Evolutionary conservation across 1,284 basidiomycete genomes (phyloP), one percentile per base, ranked within the genome.

Genomic region (Inonotus hispidus): DNA sequence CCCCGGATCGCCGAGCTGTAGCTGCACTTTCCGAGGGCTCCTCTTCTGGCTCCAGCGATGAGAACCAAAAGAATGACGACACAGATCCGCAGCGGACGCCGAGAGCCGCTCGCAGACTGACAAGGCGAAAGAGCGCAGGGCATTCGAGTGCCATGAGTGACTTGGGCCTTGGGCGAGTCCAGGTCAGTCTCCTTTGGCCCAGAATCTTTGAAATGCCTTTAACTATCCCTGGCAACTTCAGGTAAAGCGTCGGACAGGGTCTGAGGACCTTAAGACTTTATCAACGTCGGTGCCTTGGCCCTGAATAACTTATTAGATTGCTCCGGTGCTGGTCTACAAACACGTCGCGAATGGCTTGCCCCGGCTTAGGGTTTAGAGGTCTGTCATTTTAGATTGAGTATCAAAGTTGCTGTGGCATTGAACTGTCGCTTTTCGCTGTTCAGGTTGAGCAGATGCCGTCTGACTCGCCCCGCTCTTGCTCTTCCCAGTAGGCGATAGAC

Each of bases 191-290:
- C n/a, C 10, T 23, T 19, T 45, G 3, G n/a, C n/a, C n/a, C 39
- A 21, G 38, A 39, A 43, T 3, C 32, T 21, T 41, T 19, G 29
- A 10, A 7, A 47, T 0, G 10, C 14, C n/a, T 13, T 16, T 27
- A 8, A 8, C 29, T n/a, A 10, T 47, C 10, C 32, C 4, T 7
- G 11, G 23, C 11, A 27, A n/a, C 19, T 11, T 38, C 29, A 60
- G 53, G 39, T 60, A 10, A 55, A 54, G 39, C 58, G 58, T 16
- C 58, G 52, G n/a, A 52, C 38, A 37, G 58, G 52, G n/a, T 60
- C 58, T 19, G 43, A 37, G 50, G 58, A 60, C 52, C 52, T 60
- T 47, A 58, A 58, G 57, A 38, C 57, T 5, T 25, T 52, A 21
- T 52, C 29, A 14, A 23, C 14, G 5, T 46, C 57, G 23, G 39